Evolutionary conservation across 208 protist species (phyloP), one percentile per base, ranked within the genome.

Genomic region (Trypanosoma scelopori): DNA sequence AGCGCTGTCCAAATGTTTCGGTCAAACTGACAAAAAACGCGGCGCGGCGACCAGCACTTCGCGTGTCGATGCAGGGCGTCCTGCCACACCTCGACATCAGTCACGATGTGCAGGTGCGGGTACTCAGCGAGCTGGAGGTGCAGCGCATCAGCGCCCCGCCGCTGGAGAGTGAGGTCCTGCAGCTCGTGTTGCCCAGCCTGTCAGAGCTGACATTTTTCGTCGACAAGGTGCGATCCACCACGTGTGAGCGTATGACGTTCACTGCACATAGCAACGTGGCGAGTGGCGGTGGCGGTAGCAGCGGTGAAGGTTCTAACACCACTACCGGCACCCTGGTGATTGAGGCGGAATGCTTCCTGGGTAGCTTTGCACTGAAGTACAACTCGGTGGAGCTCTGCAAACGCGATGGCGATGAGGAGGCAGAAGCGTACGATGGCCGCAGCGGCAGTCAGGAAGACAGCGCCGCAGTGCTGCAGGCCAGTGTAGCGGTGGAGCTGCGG

Each of bases 81-180:
- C 15, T 69, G 0, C 74, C 78, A 1, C 72, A 80, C 41, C 76
- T 81, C 2, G 78, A 87, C 56, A 61, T 90, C 43, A 84, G 82
- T 42, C 89, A 90, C 62, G 84, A 92, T 50, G 82, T 93, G n/a
- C 84, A 84, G 11, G 69, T 95, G 22, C 79, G 84, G 41, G 74
- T 95, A 39, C 56, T 91, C 20, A 82, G 71, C 12, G 81, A 80
- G n/a, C 48, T 52, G 27, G 86, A 91, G 11, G 84, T 86, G 42
- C 59, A 80, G 35, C 55, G 69, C 39, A 82, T 91, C 53, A 69
- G 42, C 1, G 65, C 74, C n/a, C 84, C 86, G 0, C 60, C 78
- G 20, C 67, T 92, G 0, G 74, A 85, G 59, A 56, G 77, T 57
- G 64, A 82, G 12, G 64, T 71, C 2, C 23, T 91, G 61, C 76